phyloP scores from a whole-genome alignment of 2,329 filamentous ascomycete species.

The Xylogone sp. region DNA sequence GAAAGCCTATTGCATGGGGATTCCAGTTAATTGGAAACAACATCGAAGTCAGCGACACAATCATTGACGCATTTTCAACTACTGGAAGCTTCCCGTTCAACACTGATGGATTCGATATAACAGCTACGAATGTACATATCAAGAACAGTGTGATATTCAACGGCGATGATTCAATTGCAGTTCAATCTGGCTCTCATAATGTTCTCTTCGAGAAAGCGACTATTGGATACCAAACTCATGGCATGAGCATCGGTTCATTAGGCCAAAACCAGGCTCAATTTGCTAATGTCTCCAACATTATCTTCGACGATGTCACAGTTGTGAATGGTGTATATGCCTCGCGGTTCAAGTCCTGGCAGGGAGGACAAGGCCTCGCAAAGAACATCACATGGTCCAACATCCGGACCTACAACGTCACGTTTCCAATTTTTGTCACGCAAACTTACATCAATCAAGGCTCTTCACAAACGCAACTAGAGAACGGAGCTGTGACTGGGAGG shows the following conservation, averaged over 20 bases:
- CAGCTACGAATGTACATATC: conserved; percentile 27
- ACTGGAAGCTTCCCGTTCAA: conserved; percentile 11
- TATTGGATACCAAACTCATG: conserved; percentile 40
- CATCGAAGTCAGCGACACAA: conserved; percentile 35
- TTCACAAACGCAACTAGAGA: conserved; percentile 24
- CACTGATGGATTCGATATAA: conserved; percentile 30
- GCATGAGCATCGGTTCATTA: conserved; percentile 39
- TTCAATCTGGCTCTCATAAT: conserved; percentile 33
- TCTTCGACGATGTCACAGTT: conserved; percentile 39
- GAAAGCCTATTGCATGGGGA: conserved; percentile 41
- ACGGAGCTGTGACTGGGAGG: conserved; percentile 20
- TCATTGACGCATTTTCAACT: conserved; percentile 27
- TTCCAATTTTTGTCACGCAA: conserved; percentile 43
- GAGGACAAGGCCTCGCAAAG: conserved; percentile 37
- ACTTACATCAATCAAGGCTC: conserved; percentile 38
- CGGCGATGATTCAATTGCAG: conserved; percentile 39
- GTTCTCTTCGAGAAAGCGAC: conserved; percentile 35
- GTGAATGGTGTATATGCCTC: conserved; percentile 37
- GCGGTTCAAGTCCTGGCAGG: conserved; percentile 40
- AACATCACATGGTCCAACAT: conserved; percentile 42
- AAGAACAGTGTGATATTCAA: conserved; percentile 33
- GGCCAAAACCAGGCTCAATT: conserved; percentile 32
- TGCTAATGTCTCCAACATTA: conserved; percentile 37
- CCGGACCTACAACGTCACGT: conserved; percentile 38
- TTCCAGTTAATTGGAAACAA: conserved; percentile 35